Evolutionary conservation across 2,329 filamentous ascomycete genomes (phyloP).

Genomic region (Fusarium sp.): DNA sequence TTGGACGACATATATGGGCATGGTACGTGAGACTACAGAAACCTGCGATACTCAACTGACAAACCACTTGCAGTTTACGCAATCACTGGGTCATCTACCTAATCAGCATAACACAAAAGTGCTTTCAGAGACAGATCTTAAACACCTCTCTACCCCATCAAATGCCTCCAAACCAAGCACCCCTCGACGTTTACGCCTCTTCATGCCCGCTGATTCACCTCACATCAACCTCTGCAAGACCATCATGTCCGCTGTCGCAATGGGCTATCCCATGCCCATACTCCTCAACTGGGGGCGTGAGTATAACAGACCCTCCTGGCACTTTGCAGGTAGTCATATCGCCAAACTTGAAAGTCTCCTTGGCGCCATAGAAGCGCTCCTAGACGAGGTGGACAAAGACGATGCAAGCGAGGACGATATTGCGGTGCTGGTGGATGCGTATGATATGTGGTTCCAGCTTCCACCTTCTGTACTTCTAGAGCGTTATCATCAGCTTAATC

Average conservation of each 20-base stretch:
- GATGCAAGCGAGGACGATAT: constrained; percentile 48
- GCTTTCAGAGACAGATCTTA: constrained; percentile 25
- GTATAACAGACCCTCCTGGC: constrained; percentile 52
- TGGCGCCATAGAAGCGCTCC: constrained; percentile 46
- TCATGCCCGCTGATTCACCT: constrained; percentile 53
- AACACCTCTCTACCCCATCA: constrained; percentile 16
- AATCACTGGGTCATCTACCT: neutral
- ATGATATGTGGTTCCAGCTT: constrained; percentile 56
- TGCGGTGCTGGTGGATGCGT: constrained; percentile 52
- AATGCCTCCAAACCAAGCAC: constrained; percentile 2
- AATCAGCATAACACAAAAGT: neutral
- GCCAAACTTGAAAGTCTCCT: constrained; percentile 53
- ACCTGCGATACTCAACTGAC: neutral
- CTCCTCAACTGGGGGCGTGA: constrained; percentile 54
- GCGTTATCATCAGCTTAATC: constrained; percentile 52
- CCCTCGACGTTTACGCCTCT: constrained; percentile 49
- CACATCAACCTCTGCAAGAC: constrained; percentile 54
- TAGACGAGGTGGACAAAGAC: constrained; percentile 29
- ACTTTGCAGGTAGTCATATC: constrained; percentile 53
- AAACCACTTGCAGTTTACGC: constrained; percentile 20
- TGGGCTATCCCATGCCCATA: constrained; percentile 53
- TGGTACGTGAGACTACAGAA: neutral
- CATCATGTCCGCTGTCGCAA: constrained; percentile 52
- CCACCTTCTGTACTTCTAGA: constrained; percentile 52
- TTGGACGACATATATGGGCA: constrained; percentile 11